Conservation (phyloP, 352 stramenopile genomes). For the Pythium rhizo-oryzae region DNA sequence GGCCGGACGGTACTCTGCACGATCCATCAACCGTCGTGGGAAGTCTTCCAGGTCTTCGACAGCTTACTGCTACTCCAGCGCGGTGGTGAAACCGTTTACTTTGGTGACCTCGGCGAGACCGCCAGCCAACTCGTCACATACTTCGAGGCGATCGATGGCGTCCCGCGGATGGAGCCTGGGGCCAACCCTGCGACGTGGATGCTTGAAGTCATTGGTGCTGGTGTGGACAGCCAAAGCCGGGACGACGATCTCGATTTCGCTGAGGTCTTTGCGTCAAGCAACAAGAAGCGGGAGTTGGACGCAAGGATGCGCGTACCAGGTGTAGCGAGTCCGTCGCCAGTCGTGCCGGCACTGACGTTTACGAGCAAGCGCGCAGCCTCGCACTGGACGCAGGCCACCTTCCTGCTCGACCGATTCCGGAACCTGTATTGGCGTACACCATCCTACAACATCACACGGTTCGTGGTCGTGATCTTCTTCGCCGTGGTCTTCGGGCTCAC, state of each 20-base stretch:
- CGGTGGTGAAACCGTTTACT: neutral
- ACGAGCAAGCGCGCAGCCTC: slow-evolving; percentile 38
- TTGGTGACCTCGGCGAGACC: slow-evolving; percentile 54
- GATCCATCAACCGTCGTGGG: slow-evolving; percentile 9
- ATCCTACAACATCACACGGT: slow-evolving; percentile 80
- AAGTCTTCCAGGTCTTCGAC: slow-evolving; percentile 3
- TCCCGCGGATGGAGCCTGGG: slow-evolving; percentile 42
- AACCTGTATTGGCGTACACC: slow-evolving; percentile 58
- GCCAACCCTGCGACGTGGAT: slow-evolving; percentile 94
- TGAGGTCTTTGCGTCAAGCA: slow-evolving; percentile 29
- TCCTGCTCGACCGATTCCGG: slow-evolving; percentile 41
- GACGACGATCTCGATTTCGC: slow-evolving; percentile 15
- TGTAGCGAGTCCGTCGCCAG: slow-evolving; percentile 24
- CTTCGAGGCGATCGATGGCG: slow-evolving; percentile 61
- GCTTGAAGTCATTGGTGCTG: slow-evolving; percentile 35
- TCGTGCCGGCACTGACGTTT: slow-evolving; percentile 32
- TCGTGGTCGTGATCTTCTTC: slow-evolving; percentile 59
- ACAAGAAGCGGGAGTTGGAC: slow-evolving; percentile 25
- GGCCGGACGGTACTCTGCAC: neutral
- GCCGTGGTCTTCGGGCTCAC: slow-evolving; percentile 65
- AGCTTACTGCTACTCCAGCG: neutral
- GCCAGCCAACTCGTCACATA: slow-evolving; percentile 43
- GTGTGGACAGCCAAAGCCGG: slow-evolving; percentile 37
- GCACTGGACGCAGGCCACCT: slow-evolving; percentile 35
- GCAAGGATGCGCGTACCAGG: slow-evolving; percentile 21